Percentiles rank a stretch among this genome's conserved stretches.
Conservation (phyloP, 2,329 filamentous ascomycete species). For the Raffaelea ambrosiae region DNA sequence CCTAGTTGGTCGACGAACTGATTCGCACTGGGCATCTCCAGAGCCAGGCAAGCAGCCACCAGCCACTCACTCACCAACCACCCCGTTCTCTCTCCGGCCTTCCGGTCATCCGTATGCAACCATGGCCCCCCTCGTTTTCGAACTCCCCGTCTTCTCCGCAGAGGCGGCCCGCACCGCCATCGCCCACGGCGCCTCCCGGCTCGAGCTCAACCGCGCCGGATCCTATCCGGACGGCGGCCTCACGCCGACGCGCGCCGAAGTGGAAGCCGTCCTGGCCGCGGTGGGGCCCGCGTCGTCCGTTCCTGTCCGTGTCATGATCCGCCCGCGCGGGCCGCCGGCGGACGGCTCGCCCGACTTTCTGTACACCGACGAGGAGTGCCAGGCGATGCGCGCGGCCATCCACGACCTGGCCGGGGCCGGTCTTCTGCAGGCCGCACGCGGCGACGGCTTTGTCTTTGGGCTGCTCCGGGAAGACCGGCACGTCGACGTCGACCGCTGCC, state of each 20-base stretch:
- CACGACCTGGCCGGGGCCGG: conserved; percentile 25
- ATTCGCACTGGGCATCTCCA: too few species aligned
- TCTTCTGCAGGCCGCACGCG: conserved; percentile 26
- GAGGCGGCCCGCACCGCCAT: conserved; percentile 29
- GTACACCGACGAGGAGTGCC: conserved; percentile 36
- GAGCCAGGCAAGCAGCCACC: too few species aligned
- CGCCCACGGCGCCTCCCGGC: conserved; percentile 34
- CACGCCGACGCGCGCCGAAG: conserved; percentile 36
- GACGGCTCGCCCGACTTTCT: conserved; percentile 31
- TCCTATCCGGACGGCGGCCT: conserved; percentile 44
- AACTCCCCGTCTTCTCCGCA: conserved; percentile 46
- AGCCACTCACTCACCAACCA: too few species aligned
- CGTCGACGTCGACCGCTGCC: conserved; percentile 21
- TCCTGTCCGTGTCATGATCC: conserved; percentile 47
- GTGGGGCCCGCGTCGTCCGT: conserved; percentile 16
- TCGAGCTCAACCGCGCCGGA: conserved; percentile 44
- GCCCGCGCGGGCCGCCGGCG: conserved; percentile 33
- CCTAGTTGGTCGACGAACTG: too few species aligned
- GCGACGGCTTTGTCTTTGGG: conserved; percentile 52
- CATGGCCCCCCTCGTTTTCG: conserved; percentile 24
- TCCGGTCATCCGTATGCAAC: too few species aligned
- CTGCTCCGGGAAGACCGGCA: conserved; percentile 17
- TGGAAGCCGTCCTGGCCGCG: conserved; percentile 19
- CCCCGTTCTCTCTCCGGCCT: too few species aligned
- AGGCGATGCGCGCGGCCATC: conserved; percentile 33